Conservation (phyloP, 331 rosid genomes). For the Telfairia occidentalis region DNA sequence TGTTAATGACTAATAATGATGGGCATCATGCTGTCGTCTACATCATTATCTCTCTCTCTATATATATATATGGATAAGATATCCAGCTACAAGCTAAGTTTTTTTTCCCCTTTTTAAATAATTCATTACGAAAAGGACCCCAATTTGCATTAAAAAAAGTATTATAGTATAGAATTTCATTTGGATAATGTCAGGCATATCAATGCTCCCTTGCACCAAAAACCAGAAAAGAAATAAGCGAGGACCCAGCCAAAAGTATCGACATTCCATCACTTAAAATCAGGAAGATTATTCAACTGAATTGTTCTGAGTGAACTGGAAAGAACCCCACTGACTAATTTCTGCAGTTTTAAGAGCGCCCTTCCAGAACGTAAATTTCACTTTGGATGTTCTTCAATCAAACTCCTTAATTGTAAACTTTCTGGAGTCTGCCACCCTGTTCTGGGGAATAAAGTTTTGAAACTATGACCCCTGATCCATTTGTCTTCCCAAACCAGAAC, state of each 20-base stretch:
- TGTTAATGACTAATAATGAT: neutral
- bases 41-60: neutral
- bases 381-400: neutral
- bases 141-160: neutral
- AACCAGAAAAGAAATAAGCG: neutral
- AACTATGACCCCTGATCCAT: neutral
- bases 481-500: neutral
- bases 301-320: neutral
- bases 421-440: neutral
- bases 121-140: neutral
- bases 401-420: neutral
- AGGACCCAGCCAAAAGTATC: no score
- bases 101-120: no score
- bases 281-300: neutral
- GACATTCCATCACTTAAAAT: no score
- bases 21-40: neutral
- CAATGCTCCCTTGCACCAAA: neutral
- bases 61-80: neutral
- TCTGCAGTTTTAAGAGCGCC: neutral
- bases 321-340: no score
- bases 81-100: neutral
- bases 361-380: neutral
- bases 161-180: neutral
- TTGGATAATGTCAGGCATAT: neutral
- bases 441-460: neutral